Base-by-base conservation (phyloP, 441 rosid genomes). In the Adansonia rubrostipa region DNA sequence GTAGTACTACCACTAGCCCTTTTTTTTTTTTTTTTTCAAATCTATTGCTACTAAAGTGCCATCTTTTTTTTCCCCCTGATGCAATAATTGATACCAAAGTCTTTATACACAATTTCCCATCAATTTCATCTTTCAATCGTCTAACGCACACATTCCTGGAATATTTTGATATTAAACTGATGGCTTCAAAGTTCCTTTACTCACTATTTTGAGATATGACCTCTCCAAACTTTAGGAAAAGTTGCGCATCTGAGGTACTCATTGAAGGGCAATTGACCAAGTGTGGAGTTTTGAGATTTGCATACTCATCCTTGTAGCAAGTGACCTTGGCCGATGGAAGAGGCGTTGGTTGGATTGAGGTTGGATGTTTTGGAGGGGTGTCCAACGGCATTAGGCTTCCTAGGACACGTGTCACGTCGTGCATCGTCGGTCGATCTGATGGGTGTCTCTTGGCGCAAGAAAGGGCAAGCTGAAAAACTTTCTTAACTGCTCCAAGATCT, bases 181-280 rank as follows among this genome's bases (percentile, higher is more conserved):
- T 19, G 72, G 64, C 53, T n/a, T 44, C 24, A 19, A 36, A 66
- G 11, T 47, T 24, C 56, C 66, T 56, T 80, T 76, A 86, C 14
- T 47, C 84, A 40, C 92, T 93, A 76, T 91, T 92, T 80, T 90
- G 98, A 45, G 99, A 93, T 78, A 94, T 94, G 40, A 96, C 98
- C 88, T 94, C 96, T 2, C 98, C 98, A 61, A 96, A 94, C 67
- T 94, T 93, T 9, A 90, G 90, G 85, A 96, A 94, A 70, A 94
- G 96, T 73, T 96, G 95, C 3, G 97, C 98, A 81, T 96, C 98
- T 2, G 98, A 91, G 47, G 98, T 90, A 89, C 98, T 93, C 92
- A 93, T 93, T 1, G 98, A 88, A n/a, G 98, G 92, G 64, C 92
- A 94, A 47, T 89, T 91, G 20, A 93, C 86, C 85, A 89, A 51